phyloP scores from a whole-genome alignment of 2,329 filamentous ascomycete genomes.

The Teratosphaeria gauchensis region DNA sequence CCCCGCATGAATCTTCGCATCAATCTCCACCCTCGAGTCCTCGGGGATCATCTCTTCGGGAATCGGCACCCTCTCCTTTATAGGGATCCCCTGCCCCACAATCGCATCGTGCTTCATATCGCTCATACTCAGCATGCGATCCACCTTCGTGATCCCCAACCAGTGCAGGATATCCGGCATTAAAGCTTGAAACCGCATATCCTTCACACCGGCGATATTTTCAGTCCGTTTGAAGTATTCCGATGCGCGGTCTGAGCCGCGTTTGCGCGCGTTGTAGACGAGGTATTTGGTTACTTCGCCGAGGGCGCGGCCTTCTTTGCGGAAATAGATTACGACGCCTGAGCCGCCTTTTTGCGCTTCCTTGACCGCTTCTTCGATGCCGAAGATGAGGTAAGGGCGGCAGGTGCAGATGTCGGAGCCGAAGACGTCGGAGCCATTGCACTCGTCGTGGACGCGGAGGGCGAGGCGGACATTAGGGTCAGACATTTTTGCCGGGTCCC shows the following conservation, averaged over 20 bases:
- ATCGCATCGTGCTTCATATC: slow-evolving; percentile 94
- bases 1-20: slow-evolving; percentile 92
- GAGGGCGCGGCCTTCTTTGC: slow-evolving; percentile 88
- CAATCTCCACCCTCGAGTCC: slow-evolving; percentile 95
- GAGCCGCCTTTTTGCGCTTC: slow-evolving; percentile 90
- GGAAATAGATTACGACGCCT: slow-evolving; percentile 96
- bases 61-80: slow-evolving; percentile 81
- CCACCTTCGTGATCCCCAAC: slow-evolving; percentile 97
- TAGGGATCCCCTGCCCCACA: slow-evolving; percentile 75
- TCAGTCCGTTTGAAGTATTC: slow-evolving; percentile 98
- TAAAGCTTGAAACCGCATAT: slow-evolving; percentile 94
- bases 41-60: slow-evolving; percentile 89
- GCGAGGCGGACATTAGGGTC: slow-evolving; percentile 73
- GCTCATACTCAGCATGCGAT: slow-evolving; percentile 97
- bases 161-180: slow-evolving; percentile 93
- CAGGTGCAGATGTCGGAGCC: slow-evolving; percentile 97
- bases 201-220: slow-evolving; percentile 92
- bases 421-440: slow-evolving; percentile 96
- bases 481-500: slow-evolving; percentile 86
- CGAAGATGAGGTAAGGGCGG: slow-evolving; percentile 89
- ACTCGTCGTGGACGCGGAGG: slow-evolving; percentile 77
- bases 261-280: slow-evolving; percentile 76
- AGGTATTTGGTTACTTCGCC: slow-evolving; percentile 88
- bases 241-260: slow-evolving; percentile 66
- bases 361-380: slow-evolving; percentile 94